These are phyloP conservation scores for Fusarium sp. DNA, from an alignment of 2,329 filamentous ascomycete genomes.

Conservation along the genomic window DNA sequence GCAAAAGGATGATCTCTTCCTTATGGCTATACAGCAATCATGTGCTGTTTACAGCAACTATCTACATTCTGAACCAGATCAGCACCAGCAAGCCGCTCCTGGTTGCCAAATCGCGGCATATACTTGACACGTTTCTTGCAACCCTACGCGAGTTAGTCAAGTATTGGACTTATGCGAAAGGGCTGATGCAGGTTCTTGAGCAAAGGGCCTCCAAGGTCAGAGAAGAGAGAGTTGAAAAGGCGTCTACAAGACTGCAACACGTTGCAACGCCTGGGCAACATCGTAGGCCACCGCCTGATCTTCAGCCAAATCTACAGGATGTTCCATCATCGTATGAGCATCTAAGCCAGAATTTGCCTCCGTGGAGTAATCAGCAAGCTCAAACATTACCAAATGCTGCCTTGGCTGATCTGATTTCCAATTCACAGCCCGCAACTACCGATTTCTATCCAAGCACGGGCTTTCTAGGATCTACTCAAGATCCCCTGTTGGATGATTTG, in stretches of 20 bases:
- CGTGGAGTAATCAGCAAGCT: background rate
- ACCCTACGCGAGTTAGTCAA: background rate
- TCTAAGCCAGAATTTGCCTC: background rate
- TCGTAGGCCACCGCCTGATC: background rate
- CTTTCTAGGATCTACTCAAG: background rate
- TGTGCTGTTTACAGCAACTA: constrained; percentile 8
- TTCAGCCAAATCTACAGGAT: background rate
- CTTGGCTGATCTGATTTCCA: background rate
- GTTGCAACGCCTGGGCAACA: background rate
- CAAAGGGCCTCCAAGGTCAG: background rate
- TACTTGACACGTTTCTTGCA: background rate
- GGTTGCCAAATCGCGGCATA: constrained; percentile 2
- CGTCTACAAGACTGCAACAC: background rate
- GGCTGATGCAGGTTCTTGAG: background rate
- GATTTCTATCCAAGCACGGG: background rate
- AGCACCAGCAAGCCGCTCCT: background rate
- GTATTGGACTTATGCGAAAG: constrained; percentile 13
- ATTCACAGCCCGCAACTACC: background rate
- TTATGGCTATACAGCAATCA: constrained; percentile 17
- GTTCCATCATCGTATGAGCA: background rate
- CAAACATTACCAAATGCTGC: too few species aligned
- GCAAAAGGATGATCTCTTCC: background rate
- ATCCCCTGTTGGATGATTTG: background rate
- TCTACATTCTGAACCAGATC: constrained; percentile 7
- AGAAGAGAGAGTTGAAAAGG: background rate